Conservation (phyloP, 441 rosid species). For the Theobroma grandiflorum region DNA sequence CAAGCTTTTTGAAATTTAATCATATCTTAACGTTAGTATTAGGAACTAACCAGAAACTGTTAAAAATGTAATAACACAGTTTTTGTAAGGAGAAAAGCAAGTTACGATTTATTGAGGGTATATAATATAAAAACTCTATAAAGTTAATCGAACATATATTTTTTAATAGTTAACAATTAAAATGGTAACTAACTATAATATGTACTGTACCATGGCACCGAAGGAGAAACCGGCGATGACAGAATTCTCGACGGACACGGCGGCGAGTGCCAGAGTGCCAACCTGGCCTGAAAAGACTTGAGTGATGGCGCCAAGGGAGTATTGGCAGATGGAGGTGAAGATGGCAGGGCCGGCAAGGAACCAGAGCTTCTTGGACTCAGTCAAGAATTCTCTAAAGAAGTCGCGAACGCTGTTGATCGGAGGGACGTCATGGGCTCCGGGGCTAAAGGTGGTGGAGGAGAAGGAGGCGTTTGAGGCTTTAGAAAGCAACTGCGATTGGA, state of each 20-base stretch:
- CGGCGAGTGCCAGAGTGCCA: slow-evolving; percentile 57
- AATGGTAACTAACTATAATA: neutral
- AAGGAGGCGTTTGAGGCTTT: neutral
- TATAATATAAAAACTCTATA: no score
- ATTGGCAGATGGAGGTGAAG: slow-evolving; percentile 49
- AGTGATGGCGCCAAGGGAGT: slow-evolving; percentile 63
- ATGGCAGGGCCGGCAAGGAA: slow-evolving; percentile 60
- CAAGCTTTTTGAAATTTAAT: slow-evolving; percentile 32
- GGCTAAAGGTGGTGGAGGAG: slow-evolving; percentile 23
- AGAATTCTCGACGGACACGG: slow-evolving; percentile 61
- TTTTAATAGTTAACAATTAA: no score
- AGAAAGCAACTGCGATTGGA: neutral
- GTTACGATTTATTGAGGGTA: no score
- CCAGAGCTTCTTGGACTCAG: slow-evolving; percentile 56
- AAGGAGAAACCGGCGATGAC: slow-evolving; percentile 64
- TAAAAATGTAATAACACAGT: no score
- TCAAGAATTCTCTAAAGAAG: slow-evolving; percentile 44
- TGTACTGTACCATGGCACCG: slow-evolving; percentile 44
- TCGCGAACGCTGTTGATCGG: slow-evolving; percentile 48
- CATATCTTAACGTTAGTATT: neutral
- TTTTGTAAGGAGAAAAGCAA: neutral
- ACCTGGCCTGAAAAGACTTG: slow-evolving; percentile 60
- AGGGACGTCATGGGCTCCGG: slow-evolving; percentile 43
- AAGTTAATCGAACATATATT: no score
- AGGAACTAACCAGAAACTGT: neutral